These are phyloP conservation scores for Fusarium aywerte DNA, from an alignment of 2,329 filamentous ascomycete genomes.

Conservation along the genomic window DNA sequence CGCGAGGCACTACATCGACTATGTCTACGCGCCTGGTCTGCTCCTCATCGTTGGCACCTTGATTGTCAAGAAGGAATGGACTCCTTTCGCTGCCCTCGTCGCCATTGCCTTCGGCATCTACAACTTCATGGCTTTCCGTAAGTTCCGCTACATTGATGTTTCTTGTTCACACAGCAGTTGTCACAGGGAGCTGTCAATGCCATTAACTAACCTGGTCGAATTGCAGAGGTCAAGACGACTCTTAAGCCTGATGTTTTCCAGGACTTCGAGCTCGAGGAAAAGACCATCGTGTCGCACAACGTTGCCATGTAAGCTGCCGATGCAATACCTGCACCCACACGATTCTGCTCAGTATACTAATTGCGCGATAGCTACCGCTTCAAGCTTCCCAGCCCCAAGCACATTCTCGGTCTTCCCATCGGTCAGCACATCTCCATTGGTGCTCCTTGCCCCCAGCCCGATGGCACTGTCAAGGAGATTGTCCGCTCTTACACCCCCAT, in stretches of 20 bases:
- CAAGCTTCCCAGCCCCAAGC: slow-evolving; percentile 77
- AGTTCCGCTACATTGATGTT: slow-evolving; percentile 51
- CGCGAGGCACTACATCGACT: slow-evolving; percentile 76
- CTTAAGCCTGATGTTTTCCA: slow-evolving; percentile 90
- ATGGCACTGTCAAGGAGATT: slow-evolving; percentile 82
- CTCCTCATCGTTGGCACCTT: slow-evolving; percentile 80
- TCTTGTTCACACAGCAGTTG: neutral
- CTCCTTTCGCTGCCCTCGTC: slow-evolving; percentile 74
- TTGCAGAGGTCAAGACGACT: slow-evolving; percentile 78
- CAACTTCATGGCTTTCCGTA: slow-evolving; percentile 79
- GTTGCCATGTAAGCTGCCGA: slow-evolving; percentile 80
- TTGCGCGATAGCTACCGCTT: slow-evolving; percentile 80
- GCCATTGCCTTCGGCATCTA: slow-evolving; percentile 73
- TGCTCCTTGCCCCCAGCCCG: slow-evolving; percentile 73
- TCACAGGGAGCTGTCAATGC: slow-evolving; percentile 3
- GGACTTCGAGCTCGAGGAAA: slow-evolving; percentile 91
- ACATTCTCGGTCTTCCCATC: slow-evolving; percentile 95
- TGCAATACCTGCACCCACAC: neutral
- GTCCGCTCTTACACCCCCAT: slow-evolving; percentile 94
- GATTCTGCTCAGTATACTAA: slow-evolving; percentile 9
- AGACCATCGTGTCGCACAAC: slow-evolving; percentile 97
- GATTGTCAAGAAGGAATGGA: slow-evolving; percentile 82
- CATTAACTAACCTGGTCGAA: slow-evolving; percentile 21
- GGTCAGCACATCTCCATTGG: slow-evolving; percentile 98
- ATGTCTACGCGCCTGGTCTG: slow-evolving; percentile 84